Evolutionary conservation across 1,284 basidiomycete genomes (phyloP), one percentile per base, ranked within the genome.

Genomic region (Agaricales sp.): DNA sequence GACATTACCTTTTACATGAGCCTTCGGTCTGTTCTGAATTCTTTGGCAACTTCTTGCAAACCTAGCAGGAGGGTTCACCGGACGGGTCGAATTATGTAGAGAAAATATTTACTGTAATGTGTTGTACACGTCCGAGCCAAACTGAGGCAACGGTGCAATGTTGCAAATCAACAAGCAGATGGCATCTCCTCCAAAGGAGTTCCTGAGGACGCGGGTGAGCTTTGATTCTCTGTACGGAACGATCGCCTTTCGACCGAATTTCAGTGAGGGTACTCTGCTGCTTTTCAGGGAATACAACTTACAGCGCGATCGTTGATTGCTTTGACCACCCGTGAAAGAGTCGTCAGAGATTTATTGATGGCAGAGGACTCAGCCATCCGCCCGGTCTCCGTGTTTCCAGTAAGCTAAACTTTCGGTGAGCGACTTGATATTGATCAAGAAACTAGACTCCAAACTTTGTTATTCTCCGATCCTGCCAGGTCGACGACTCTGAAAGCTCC

Each of bases 141-240:
- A 90, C 60, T 80, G 87, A 19, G 67, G 67, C 0, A 86, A 86
- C 11, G 90, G 88, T 2, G 89, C 86, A 4, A 92, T 66, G 58
- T 90, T 91, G 62, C 88, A 90, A 24, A 92, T 87, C 43, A 92
- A 66, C 23, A 92, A 64, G 1, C 85, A 85, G 4, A 86, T 71
- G 0, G 86, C 84, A 1, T 73, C 71, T n/a, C 89, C 90, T 19
- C 88, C 87, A 0, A 92, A 75, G 0, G 88, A 87, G 53, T 90
- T 86, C 80, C 89, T 86, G 1, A 92, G 71, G 46, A 92, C 80
- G 22, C 88, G 70, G 0, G 88, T 91, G 23, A 91, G 69, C 58
- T 90, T 89, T 1, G 86, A 86, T 60, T 91, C 87, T 45, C 89
- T 77, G 59, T 92, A 92, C 0, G 89, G 89, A 53, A 90, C 85